Evolutionary conservation across 2,329 filamentous ascomycete genomes (phyloP).

Genomic region (Fusarium annulatum): DNA sequence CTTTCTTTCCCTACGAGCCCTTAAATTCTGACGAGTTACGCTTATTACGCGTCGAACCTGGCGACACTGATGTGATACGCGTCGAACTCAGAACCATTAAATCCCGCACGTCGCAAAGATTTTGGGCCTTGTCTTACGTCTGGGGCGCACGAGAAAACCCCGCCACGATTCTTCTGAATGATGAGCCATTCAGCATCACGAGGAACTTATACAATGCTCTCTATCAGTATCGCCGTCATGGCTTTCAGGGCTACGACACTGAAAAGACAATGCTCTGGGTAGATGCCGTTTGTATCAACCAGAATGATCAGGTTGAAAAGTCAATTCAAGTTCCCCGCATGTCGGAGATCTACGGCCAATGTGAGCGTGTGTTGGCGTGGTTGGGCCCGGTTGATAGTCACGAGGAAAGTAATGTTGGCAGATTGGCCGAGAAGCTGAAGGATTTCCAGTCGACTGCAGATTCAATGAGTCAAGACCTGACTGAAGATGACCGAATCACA

Average conservation of each 20-base stretch:
- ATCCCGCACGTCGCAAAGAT: background rate
- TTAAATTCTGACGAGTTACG: background rate
- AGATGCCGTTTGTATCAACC: constrained; percentile 26
- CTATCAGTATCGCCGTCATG: background rate
- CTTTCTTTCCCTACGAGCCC: background rate
- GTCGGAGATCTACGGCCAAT: constrained; percentile 27
- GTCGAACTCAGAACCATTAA: background rate
- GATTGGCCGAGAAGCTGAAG: background rate
- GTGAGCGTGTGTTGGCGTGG: constrained; percentile 22
- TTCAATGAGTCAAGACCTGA: rapidly evolving
- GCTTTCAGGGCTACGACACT: rapidly evolving
- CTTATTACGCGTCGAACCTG: background rate
- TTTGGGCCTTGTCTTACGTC: constrained; percentile 28
- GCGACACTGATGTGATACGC: rapidly evolving
- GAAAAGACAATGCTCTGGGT: background rate
- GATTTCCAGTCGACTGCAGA: background rate
- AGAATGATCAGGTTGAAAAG: constrained; percentile 12
- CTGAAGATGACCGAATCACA: background rate
- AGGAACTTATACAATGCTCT: constrained; percentile 11
- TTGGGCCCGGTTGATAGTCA: background rate
- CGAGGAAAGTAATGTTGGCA: background rate
- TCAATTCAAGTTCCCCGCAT: constrained; percentile 21
- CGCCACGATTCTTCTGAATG: background rate
- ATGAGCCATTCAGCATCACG: background rate
- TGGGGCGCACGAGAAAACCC: constrained; percentile 13